A percentile compares a stretch with the other conserved stretches of the same genome.
Conservation (phyloP, 371 early-diverging fungal genomes). For the Nematocida homosporus region DNA sequence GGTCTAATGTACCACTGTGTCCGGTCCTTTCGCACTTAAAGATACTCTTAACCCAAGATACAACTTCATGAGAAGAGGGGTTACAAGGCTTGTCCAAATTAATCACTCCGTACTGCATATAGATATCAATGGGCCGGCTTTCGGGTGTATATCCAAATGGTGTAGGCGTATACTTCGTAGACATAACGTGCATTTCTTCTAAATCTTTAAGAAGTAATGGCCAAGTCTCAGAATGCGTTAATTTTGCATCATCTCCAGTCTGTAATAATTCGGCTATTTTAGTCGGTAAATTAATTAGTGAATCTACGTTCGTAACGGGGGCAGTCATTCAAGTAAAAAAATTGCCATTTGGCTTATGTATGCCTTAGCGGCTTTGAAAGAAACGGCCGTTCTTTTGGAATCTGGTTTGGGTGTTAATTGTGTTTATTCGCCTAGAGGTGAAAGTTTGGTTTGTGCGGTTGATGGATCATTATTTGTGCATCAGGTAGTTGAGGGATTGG, state of each 20-base stretch:
- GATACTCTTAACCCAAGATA: slow-evolving; percentile 97
- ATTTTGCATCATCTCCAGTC: slow-evolving; percentile 7
- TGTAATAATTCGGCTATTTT: slow-evolving; percentile 20
- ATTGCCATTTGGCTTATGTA: too few species aligned
- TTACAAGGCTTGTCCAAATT: slow-evolving; percentile 96
- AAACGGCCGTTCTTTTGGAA: too few species aligned
- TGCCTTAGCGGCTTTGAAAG: too few species aligned
- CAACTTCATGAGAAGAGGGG: slow-evolving; percentile 99
- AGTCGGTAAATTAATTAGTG: not conserved
- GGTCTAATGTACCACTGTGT: slow-evolving; percentile 97
- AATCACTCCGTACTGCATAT: slow-evolving; percentile 83
- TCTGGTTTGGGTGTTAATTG: too few species aligned
- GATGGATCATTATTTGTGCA: slow-evolving; percentile 18
- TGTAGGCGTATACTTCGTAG: slow-evolving; percentile 92
- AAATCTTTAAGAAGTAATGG: slow-evolving; percentile 73
- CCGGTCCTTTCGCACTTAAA: slow-evolving; percentile 96
- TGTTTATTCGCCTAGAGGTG: slow-evolving; percentile 31
- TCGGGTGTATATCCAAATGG: slow-evolving; percentile 86
- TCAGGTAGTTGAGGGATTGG: slow-evolving; percentile 9
- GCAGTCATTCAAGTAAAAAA: too few species aligned
- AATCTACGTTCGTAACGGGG: too few species aligned
- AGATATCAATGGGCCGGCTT: slow-evolving; percentile 82
- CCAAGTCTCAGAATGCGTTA: slow-evolving; percentile 32
- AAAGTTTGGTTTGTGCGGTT: slow-evolving; percentile 26
- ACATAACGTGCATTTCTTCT: slow-evolving; percentile 91